Evolutionary conservation across 345 rosid species (phyloP).

Genomic region (Citrus mangshanensis): DNA sequence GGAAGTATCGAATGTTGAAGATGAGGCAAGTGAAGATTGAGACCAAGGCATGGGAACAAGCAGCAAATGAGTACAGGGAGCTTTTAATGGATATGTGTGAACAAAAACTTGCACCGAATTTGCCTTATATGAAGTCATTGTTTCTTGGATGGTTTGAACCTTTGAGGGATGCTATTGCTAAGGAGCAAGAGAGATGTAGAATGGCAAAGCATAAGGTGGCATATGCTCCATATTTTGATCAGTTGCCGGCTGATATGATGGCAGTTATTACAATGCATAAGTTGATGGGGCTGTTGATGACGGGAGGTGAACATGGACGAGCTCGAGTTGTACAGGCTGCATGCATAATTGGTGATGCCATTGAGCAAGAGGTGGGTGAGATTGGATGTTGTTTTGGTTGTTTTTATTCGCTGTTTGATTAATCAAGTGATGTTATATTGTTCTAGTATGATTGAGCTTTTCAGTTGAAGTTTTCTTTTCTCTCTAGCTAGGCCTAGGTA

Average conservation of each 20-base stretch:
- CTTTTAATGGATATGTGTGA: constrained; percentile 88
- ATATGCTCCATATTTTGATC: constrained; percentile 55
- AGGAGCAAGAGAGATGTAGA: constrained; percentile 67
- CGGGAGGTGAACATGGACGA: constrained; percentile 68
- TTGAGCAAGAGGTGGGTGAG: constrained; percentile 87
- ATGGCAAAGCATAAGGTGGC: constrained; percentile 47
- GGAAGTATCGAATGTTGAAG: constrained; percentile 43
- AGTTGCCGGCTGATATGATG: constrained; percentile 88
- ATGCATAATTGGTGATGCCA: constrained; percentile 70
- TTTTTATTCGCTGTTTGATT: constrained; percentile 7
- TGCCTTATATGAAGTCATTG: constrained; percentile 86
- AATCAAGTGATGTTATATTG: neutral
- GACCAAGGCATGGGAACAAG: constrained; percentile 92
- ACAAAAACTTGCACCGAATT: constrained; percentile 85
- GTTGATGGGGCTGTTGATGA: constrained; percentile 72
- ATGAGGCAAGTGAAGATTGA: constrained; percentile 88
- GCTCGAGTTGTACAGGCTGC: constrained; percentile 78
- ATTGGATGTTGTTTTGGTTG: constrained; percentile 6
- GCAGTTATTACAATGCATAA: constrained; percentile 96
- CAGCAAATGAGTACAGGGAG: constrained; percentile 79
- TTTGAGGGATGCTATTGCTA: constrained; percentile 55
- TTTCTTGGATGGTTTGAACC: constrained; percentile 99
- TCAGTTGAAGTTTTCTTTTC: neutral
- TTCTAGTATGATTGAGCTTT: neutral
- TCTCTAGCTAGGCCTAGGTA: neutral